Evolutionary conservation across 805 yeast genomes (phyloP).

Genomic region (Wickerhamiella shivajii): DNA sequence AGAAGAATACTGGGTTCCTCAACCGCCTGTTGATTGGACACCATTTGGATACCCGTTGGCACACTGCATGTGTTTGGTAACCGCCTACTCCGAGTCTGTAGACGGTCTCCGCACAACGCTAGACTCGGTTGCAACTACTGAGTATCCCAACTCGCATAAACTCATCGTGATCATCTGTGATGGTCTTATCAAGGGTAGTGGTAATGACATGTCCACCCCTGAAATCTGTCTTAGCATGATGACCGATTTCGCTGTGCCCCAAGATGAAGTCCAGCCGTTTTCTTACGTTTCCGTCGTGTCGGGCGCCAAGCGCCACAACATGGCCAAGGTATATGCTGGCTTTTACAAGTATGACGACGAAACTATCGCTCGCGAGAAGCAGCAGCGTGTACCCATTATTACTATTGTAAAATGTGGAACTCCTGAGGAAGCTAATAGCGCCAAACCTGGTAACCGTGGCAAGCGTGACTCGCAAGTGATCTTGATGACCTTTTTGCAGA

Average conservation of each 20-base stretch:
- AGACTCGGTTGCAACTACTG: slow-evolving; percentile 89
- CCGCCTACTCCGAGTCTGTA: slow-evolving; percentile 90
- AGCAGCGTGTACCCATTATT: slow-evolving; percentile 67
- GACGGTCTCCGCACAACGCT: slow-evolving; percentile 74
- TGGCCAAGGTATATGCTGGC: slow-evolving; percentile 95
- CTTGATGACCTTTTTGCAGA: slow-evolving; percentile 79
- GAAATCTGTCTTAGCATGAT: slow-evolving; percentile 80
- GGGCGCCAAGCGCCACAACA: slow-evolving; percentile 88
- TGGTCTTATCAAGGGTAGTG: slow-evolving; percentile 89
- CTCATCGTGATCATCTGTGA: slow-evolving; percentile 77
- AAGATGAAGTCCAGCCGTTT: slow-evolving; percentile 61
- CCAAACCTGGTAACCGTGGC: slow-evolving; percentile 88
- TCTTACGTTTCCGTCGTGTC: slow-evolving; percentile 94
- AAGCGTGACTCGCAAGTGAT: slow-evolving; percentile 89
- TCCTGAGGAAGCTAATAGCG: slow-evolving; percentile 47
- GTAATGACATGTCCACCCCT: slow-evolving; percentile 76
- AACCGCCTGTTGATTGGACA: slow-evolving; percentile 78
- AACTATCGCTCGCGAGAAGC: slow-evolving; percentile 66
- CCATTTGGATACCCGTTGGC: slow-evolving; percentile 74
- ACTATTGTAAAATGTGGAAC: slow-evolving; percentile 81
- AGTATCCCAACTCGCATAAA: slow-evolving; percentile 90
- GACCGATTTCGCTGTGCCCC: slow-evolving; percentile 57
- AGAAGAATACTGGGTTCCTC: slow-evolving; percentile 63
- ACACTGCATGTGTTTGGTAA: slow-evolving; percentile 62
- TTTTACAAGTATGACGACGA: slow-evolving; percentile 72